These are phyloP conservation scores for Suhomyces choctaworum DNA, from an alignment of 1,139 yeast species.

Conservation along the genomic window DNA sequence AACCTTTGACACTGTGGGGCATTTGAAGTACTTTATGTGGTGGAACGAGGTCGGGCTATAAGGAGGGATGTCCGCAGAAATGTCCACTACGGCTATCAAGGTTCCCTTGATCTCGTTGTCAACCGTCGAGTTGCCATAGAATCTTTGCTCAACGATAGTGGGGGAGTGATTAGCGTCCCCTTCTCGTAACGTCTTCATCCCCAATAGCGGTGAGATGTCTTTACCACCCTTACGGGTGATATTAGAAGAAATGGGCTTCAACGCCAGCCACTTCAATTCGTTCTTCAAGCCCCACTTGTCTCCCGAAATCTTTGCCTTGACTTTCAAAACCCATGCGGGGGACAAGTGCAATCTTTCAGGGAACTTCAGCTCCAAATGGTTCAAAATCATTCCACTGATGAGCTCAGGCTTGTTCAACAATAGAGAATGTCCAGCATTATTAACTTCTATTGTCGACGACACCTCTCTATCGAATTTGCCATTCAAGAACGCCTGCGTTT, in stretches of 20 bases:
- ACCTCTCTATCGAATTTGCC: conserved; percentile 29
- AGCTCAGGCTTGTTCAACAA: conserved; percentile 65
- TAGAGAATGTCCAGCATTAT: conserved; percentile 66
- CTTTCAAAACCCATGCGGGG: conserved; percentile 63
- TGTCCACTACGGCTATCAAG: conserved; percentile 64
- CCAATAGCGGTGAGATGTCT: conserved; percentile 54
- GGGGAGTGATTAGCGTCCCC: conserved; percentile 67
- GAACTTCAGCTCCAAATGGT: conserved; percentile 54
- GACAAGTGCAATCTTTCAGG: conserved; percentile 52
- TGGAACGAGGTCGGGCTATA: conserved; percentile 62
- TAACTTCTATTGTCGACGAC: conserved; percentile 40
- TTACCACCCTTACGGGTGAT: conserved; percentile 34
- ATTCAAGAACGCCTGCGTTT: conserved; percentile 28
- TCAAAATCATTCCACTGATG: conserved; percentile 60
- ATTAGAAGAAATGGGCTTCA: conserved; percentile 50
- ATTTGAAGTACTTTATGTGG: conserved; percentile 60
- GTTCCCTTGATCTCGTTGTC: conserved; percentile 28
- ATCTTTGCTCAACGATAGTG: conserved; percentile 44
- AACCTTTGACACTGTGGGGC: conserved; percentile 76
- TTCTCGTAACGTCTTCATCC: conserved; percentile 75
- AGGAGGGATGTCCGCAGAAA: conserved; percentile 76
- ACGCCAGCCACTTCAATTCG: conserved; percentile 67
- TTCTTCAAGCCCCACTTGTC: conserved; percentile 82
- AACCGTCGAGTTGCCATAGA: conserved; percentile 35
- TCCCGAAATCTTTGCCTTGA: conserved; percentile 61